Evolutionary conservation across 352 stramenopile genomes (phyloP).

Genomic region (Globisporangium cylindrosporum): DNA sequence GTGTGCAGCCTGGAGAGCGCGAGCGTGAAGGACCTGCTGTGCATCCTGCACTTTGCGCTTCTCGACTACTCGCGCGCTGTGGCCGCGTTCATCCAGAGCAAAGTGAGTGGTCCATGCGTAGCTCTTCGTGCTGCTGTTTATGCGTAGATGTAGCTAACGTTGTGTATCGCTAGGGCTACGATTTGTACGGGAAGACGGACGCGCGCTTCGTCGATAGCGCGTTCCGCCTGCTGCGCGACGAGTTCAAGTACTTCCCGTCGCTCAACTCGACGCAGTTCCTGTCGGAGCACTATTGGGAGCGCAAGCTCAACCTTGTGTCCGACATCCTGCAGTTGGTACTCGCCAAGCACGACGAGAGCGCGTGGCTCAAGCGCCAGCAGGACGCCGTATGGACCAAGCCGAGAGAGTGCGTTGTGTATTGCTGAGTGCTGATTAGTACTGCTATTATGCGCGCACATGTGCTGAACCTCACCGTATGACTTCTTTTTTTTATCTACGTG

Average conservation of each 20-base stretch:
- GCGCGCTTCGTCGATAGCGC: conserved; percentile 69
- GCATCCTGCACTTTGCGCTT: conserved; percentile 63
- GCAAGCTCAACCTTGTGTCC: conserved; percentile 52
- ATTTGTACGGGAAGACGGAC: conserved; percentile 78
- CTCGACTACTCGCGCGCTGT: conserved; percentile 76
- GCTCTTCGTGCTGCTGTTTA: neutral
- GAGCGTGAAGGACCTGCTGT: conserved; percentile 52
- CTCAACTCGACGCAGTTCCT: conserved; percentile 67
- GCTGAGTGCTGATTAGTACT: too few species aligned
- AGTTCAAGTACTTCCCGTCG: conserved; percentile 70
- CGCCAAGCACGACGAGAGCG: conserved; percentile 46
- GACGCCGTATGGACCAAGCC: conserved; percentile 58
- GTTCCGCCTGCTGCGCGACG: conserved; percentile 69
- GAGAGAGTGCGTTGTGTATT: conserved; percentile 17
- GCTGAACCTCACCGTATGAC: too few species aligned
- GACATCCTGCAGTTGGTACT: conserved; percentile 48
- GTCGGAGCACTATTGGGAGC: conserved; percentile 51
- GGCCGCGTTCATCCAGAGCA: conserved; percentile 45
- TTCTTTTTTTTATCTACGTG: too few species aligned
- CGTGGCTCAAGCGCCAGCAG: conserved; percentile 36
- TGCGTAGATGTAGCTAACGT: neutral
- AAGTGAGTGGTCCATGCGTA: conserved; percentile 15
- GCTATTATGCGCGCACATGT: too few species aligned
- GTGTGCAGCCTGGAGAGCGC: conserved; percentile 27
- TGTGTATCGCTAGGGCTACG: conserved; percentile 35